phyloP scores from a whole-genome alignment of 352 stramenopile genomes.

The Phytophthora sp. region DNA sequence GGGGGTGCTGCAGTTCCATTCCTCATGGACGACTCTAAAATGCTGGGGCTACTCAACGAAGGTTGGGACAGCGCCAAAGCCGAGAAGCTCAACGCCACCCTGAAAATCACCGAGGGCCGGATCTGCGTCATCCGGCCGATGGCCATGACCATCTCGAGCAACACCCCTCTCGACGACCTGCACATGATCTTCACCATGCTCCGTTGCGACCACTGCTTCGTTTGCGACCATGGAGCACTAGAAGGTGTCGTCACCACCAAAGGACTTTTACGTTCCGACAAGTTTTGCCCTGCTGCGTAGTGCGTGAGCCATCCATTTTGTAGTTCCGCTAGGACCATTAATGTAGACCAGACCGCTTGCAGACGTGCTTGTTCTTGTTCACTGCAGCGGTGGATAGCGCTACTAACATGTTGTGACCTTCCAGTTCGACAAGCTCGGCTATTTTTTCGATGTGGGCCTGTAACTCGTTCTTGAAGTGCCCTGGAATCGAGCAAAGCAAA shows the following conservation, averaged over 20 bases:
- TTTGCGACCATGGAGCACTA: slow-evolving; percentile 85
- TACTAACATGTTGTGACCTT: too few relatives aligned
- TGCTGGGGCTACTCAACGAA: slow-evolving; percentile 77
- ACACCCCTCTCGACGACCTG: slow-evolving; percentile 82
- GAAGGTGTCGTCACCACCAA: slow-evolving; percentile 86
- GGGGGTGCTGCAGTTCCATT: slow-evolving; percentile 56
- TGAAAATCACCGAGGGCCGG: slow-evolving; percentile 77
- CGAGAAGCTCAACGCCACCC: slow-evolving; percentile 50
- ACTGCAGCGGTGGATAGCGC: too few relatives aligned
- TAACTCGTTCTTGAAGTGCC: background rate
- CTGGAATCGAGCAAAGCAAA: background rate
- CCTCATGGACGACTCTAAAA: slow-evolving; percentile 84
- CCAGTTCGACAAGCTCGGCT: too few relatives aligned
- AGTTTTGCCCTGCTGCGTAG: slow-evolving; percentile 19
- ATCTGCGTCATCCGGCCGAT: slow-evolving; percentile 76
- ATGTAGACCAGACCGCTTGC: too few relatives aligned
- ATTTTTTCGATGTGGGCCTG: too few relatives aligned
- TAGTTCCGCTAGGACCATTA: too few relatives aligned
- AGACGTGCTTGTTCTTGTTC: too few relatives aligned
- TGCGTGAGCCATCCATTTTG: too few relatives aligned
- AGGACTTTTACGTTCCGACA: slow-evolving; percentile 64
- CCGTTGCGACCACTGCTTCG: slow-evolving; percentile 87
- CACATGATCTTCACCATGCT: slow-evolving; percentile 94
- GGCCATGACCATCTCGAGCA: slow-evolving; percentile 83
- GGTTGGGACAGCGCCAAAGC: slow-evolving; percentile 68